These are phyloP conservation scores for Cladosporium sp. DNA, from an alignment of 2,329 filamentous ascomycete species.

Conservation along the genomic window DNA sequence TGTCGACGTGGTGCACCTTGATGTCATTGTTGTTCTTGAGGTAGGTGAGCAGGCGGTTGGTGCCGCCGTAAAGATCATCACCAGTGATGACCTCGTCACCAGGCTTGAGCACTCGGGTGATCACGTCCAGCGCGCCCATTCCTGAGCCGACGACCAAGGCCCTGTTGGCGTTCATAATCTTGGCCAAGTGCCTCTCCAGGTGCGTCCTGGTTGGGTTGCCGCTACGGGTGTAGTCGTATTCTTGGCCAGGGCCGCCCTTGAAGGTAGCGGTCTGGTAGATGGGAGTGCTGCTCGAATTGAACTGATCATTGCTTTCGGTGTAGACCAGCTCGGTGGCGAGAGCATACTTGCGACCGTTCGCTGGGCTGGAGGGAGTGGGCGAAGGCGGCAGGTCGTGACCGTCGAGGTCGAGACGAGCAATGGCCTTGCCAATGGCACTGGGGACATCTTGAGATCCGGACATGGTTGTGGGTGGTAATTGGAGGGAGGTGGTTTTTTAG, in stretches of 20 bases:
- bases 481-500: constrained; percentile 34
- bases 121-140: constrained; percentile 97
- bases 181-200: constrained; percentile 92
- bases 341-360: constrained; percentile 83
- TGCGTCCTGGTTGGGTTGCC: constrained; percentile 96
- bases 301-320: constrained; percentile 94
- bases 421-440: constrained; percentile 44
- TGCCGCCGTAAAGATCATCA: constrained; percentile 94
- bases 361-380: constrained; percentile 87
- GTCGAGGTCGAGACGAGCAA: constrained; percentile 69
- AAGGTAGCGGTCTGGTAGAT: constrained; percentile 99
- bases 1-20: constrained; percentile 93
- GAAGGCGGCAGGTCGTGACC: constrained; percentile 87
- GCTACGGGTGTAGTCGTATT: constrained; percentile 98
- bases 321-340: constrained; percentile 96
- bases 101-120: constrained; percentile 83
- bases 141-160: constrained; percentile 92
- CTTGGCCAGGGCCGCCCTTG: constrained; percentile 79
- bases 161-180: constrained; percentile 95
- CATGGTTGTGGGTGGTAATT: constrained; percentile 29
- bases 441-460: constrained; percentile 29
- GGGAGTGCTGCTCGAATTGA: constrained; percentile 91
- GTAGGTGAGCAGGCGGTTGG: constrained; percentile 90
- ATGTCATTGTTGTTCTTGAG: constrained; percentile 88
- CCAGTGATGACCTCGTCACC: constrained; percentile 97